These are phyloP conservation scores for Linum tenue DNA, from an alignment of 345 rosid species.

Conservation along the genomic window DNA sequence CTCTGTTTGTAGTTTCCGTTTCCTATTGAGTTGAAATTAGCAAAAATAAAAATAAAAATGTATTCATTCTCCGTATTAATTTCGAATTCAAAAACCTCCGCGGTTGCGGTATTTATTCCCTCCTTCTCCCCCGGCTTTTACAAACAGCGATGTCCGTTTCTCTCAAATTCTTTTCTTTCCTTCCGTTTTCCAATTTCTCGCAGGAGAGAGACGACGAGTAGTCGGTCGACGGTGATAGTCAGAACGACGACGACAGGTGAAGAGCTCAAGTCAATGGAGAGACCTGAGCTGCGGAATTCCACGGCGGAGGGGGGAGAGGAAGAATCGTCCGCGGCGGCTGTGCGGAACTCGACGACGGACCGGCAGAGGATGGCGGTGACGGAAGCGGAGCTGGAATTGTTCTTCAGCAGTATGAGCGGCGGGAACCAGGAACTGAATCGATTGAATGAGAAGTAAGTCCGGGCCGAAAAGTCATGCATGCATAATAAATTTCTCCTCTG, in stretches of 20 bases:
- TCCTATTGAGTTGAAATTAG: neutral
- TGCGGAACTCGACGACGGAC: no score
- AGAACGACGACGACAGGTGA: constrained; percentile 22
- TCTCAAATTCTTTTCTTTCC: constrained; percentile 5
- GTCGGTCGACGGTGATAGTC: constrained; percentile 18
- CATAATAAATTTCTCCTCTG: no score
- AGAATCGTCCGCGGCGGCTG: no score
- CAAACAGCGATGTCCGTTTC: neutral
- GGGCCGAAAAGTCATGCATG: no score
- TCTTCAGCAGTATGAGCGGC: no score
- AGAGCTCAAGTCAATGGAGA: constrained; percentile 28
- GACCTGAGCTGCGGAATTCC: neutral
- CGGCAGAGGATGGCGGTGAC: no score
- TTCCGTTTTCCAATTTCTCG: neutral
- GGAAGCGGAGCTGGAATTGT: no score
- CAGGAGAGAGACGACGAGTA: constrained; percentile 30
- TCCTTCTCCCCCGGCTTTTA: neutral
- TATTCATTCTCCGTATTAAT: constrained; percentile 5
- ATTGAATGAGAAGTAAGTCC: no score
- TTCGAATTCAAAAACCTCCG: constrained; percentile 21
- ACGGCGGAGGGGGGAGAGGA: no score
- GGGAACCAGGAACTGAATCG: no score
- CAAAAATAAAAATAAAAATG: neutral
- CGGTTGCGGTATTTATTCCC: constrained; percentile 9
- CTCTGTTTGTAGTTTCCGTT: neutral